A percentile compares a stretch with the other conserved stretches of the same genome.
phyloP scores from a whole-genome alignment of 257 asterid genomes.

The Lithospermum erythrorhizon region DNA sequence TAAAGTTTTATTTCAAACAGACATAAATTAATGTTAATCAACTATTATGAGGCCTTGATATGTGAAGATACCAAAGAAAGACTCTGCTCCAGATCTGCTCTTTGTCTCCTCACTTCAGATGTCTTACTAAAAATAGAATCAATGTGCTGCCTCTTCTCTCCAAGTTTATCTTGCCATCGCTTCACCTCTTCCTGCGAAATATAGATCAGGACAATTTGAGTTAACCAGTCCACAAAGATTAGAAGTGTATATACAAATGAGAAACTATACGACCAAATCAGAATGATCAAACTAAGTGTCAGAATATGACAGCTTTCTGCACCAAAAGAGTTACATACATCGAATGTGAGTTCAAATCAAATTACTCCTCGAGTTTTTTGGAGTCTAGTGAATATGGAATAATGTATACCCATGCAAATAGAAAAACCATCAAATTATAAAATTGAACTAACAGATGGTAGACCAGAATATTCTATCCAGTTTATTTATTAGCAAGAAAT shows the following conservation, averaged over 20 bases:
- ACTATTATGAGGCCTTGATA: not conserved
- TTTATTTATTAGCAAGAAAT: no score
- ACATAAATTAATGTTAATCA: not conserved
- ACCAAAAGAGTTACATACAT: no score
- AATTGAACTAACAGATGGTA: not conserved
- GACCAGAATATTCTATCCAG: not conserved
- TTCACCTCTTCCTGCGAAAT: conserved; percentile 53
- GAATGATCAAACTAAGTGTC: not conserved
- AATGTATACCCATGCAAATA: not conserved
- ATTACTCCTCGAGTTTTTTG: not conserved
- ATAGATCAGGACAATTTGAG: conserved; percentile 11
- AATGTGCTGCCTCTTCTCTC: conserved; percentile 47
- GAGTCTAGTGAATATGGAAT: not conserved
- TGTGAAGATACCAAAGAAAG: conserved; percentile 45
- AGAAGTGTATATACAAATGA: not conserved
- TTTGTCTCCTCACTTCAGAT: conserved; percentile 61
- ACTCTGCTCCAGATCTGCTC: conserved; percentile 45
- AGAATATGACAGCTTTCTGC: no score
- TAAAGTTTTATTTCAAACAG: no score
- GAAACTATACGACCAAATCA: not conserved
- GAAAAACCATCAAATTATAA: not conserved
- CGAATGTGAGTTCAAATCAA: not conserved
- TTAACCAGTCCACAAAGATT: not conserved
- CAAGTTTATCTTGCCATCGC: conserved; percentile 38
- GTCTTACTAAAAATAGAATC: conserved; percentile 53